Percentiles rank a stretch among this genome's conserved stretches.
Conservation (phyloP, 2,329 filamentous ascomycete genomes). For the Fusarium sororula region DNA sequence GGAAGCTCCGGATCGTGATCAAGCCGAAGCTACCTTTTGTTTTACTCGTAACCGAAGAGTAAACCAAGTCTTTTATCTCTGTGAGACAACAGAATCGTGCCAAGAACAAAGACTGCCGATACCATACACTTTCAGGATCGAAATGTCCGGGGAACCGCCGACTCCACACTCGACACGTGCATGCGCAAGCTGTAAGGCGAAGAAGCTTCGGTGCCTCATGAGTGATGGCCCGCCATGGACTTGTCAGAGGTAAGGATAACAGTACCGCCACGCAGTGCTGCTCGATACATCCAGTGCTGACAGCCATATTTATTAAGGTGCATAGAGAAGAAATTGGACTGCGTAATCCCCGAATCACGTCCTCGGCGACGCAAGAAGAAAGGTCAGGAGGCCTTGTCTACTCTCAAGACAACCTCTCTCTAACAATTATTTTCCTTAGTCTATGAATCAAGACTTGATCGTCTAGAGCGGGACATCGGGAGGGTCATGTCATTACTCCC, state of each 20-base stretch:
- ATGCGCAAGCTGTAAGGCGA: neutral
- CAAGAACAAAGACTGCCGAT: neutral
- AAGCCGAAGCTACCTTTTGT: neutral
- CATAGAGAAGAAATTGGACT: neutral
- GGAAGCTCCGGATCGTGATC: neutral
- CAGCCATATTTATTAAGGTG: neutral
- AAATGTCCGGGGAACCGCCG: neutral
- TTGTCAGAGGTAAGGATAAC: neutral
- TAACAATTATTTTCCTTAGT: neutral
- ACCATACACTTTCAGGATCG: neutral
- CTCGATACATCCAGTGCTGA: neutral
- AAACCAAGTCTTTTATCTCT: neutral
- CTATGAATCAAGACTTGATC: neutral
- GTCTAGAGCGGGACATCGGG: neutral
- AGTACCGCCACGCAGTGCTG: neutral
- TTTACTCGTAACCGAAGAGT: neutral
- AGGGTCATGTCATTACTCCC: neutral
- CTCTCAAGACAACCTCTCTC: fast-evolving
- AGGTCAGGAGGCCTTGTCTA: neutral
- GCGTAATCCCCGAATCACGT: neutral
- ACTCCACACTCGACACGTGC: neutral
- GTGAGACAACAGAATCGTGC: fast-evolving
- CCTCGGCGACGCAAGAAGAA: neutral
- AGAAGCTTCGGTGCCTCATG: neutral
- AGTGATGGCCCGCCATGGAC: neutral